Base-by-base conservation (phyloP, 1,139 yeast genomes). In the Pichia sp. region DNA sequence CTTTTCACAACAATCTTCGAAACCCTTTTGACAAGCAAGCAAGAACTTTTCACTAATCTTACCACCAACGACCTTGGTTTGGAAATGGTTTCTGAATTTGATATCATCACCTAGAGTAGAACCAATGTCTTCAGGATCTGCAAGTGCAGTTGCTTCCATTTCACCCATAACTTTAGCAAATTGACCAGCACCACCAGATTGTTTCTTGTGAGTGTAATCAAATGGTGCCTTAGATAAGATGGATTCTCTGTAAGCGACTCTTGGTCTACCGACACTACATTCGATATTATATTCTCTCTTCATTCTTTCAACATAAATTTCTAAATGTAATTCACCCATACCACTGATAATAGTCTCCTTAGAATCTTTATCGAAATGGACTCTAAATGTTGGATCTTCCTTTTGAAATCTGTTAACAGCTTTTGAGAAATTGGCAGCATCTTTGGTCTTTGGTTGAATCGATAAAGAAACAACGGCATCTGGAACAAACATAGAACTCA, bases 111-210 rank as follows among this genome's bases (percentile, higher is more conserved):
- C 59, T 23, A 51, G 44, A 28, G 53, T 45, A 29, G 55, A 53
- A 39, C 57, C 57, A 40, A 60, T 45, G 10, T 56, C 61, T 28
- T 50, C 67, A 44, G 81, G 81, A 45, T 75, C 83, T 41, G 77
- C 62, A 40, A 92, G 82, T 11, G 73, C 40, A 32, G 62, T 55
- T 33, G 65, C 60, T 44, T 57, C 67, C 68, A 94, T 67, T 46
- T 73, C 78, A 61, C 99, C 99, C 67, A 90, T 85, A 57, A 92
- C 97, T 71, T 94, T 82, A 67, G 95, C 98, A 64, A 81, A 92
- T 72, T 92, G 99, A 70, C 99, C 99, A 54, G 98, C 95, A 76
- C 99, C 99, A 67, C 99, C 99, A 61, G 94, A 79, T 72, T 92
- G 99, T 64, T 90, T 90, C 76, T 92, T 92, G 72, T 90, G 97